Conservation (phyloP, 2,329 filamentous ascomycete species). For the Trichoderma sp. region DNA sequence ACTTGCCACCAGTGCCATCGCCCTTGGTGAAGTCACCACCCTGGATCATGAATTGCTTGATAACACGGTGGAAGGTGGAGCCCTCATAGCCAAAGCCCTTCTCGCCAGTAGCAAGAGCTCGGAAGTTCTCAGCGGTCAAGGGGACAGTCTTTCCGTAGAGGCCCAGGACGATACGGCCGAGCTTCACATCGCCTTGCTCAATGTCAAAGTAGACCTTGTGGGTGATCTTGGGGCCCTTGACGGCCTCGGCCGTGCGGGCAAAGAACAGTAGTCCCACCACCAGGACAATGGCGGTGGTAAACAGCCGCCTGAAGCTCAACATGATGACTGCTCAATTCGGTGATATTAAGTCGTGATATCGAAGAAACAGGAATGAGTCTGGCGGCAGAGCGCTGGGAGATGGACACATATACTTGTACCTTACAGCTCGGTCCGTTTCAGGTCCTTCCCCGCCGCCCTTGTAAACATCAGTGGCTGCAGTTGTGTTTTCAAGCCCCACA, state of each 20-base stretch:
- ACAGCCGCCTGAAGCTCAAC: slow-evolving; percentile 71
- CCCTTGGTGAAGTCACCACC: slow-evolving; percentile 84
- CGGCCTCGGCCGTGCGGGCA: slow-evolving; percentile 70
- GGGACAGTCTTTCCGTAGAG: slow-evolving; percentile 87
- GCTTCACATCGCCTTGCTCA: slow-evolving; percentile 68
- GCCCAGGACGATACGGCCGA: slow-evolving; percentile 77
- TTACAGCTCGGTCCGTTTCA: slow-evolving; percentile 26
- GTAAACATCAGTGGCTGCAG: slow-evolving; percentile 10
- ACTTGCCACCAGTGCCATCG: slow-evolving; percentile 83
- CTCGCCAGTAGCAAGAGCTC: slow-evolving; percentile 79
- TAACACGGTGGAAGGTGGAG: slow-evolving; percentile 85
- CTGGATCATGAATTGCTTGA: slow-evolving; percentile 91
- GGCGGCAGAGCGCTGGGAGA: background rate
- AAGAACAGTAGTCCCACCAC: slow-evolving; percentile 75
- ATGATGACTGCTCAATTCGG: slow-evolving; percentile 52
- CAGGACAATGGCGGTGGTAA: slow-evolving; percentile 74
- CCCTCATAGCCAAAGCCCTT: slow-evolving; percentile 83
- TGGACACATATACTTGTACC: slow-evolving; percentile 30
- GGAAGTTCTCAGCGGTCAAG: slow-evolving; percentile 73
- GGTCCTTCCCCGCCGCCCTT: slow-evolving; percentile 28
- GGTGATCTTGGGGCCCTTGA: slow-evolving; percentile 92
- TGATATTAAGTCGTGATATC: slow-evolving; percentile 5
- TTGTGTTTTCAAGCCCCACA: background rate
- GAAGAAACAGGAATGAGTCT: slow-evolving; percentile 3
- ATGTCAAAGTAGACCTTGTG: slow-evolving; percentile 93